Base-by-base conservation (phyloP, 306 rosid genomes). In the Nissolia schottii region DNA sequence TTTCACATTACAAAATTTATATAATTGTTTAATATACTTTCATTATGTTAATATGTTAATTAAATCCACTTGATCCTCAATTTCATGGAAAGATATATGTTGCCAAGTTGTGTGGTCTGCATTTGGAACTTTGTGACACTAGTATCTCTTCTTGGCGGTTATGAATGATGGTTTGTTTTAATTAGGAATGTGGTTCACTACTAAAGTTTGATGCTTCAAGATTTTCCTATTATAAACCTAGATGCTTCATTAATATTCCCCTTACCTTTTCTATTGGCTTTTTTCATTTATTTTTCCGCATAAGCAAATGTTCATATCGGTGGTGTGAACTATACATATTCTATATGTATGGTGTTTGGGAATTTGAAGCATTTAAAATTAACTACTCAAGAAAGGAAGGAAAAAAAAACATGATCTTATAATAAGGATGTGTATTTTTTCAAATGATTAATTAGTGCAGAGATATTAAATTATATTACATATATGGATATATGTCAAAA, bases 21-120 rank as follows among this genome's bases (percentile, higher is more conserved):
- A n/a, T n/a, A n/a, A n/a, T n/a, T 34, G 5, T 11, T 34, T 34
- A 6, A 34, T 34, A n/a, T n/a, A n/a, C n/a, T 7, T 6, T 7
- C 11, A 34, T 34, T 34, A 34, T 34, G 40, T 34, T 34, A 34
- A 35, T n/a, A n/a, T n/a, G n/a, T n/a, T n/a, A n/a, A 6, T 5
- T 35, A 35, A 2, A 12, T 41, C 50, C 41, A 23, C 67, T 62
- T 6, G 38, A 74, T 56, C 49, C 63, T 31, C 31, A 63, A 29
- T 48, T 74, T 82, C 57, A 56, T 49, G 34, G 55, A 7, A 48
- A 23, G 5, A 22, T 40, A 38, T 22, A 29, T 22, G 13, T 28
- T 20, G 69, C 67, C 77, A 73, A 78, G 49, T 78, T 74, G 77
- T 59, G 80, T 69, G 83, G 75, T 73, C 28, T 55, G 54, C 55